Evolutionary conservation across 1,284 basidiomycete genomes (phyloP), one percentile per base, ranked within the genome.

Genomic region (Mycosarcoma mackinlayi): DNA sequence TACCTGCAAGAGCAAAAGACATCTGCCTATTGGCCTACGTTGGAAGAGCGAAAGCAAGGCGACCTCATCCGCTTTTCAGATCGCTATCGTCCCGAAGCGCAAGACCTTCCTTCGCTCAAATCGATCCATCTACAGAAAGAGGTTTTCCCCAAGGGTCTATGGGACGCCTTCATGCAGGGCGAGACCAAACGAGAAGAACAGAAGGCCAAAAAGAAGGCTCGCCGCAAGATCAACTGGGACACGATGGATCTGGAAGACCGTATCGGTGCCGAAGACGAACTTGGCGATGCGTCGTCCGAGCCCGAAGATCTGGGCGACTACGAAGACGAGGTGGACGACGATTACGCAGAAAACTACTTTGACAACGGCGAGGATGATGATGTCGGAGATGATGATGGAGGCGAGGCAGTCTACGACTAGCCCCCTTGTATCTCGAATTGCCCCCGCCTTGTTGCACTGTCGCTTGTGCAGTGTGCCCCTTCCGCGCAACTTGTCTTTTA

Each of bases 301-400:
- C 68, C 69, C n/a, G 80, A 79, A 30, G 74, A 80, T 30, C 53
- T 74, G 10, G 77, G 74, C 50, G 70, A 81, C 34, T 79, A 81
- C 54, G 80, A 81, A 55, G 78, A 81, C 55, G 77, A 81, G 34
- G 80, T 76, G 27, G 80, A 81, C 33, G 80, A 81, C 59, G 80
- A 80, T 46, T 81, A 81, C 47, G 77, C 64, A 6, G 71, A 79
- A 31, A 78, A 80, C 53, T 81, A 81, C 77, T 81, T 81, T 46
- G 79, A 81, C 60, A 81, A 81, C 31, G 79, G 79, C 30, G 79
- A 81, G 56, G 79, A 78, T 28, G 78, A 77, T 35, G 79, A 76
- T 9, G 56, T 64, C 8, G 75, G 70, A 10, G 78, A 72, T 24
- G 75, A 71, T 19, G 78, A 74, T 25, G 74, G 69, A 24, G 76